Evolutionary conservation across 495 filamentous ascomycete genomes (phyloP), one percentile per base, ranked within the genome.

Genomic region (Pyrenula massariospora): DNA sequence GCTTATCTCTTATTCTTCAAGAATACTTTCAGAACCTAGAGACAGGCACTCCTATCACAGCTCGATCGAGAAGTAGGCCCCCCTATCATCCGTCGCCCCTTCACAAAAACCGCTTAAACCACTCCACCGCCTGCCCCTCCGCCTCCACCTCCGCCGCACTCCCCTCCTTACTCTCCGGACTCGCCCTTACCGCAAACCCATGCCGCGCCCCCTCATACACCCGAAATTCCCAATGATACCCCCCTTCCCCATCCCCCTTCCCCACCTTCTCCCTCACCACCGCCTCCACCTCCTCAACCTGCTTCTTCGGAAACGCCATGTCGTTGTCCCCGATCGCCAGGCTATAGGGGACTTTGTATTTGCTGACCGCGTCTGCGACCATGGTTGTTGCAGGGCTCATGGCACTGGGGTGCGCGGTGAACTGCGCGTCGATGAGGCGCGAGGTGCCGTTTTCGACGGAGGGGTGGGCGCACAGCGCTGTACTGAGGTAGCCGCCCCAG

Each of bases 281-380:
- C 12, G 62, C 62, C 58, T 73, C 66, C 19, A 76, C 65, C 52
- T 63, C 62, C 59, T 70, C 60, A 23, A 76, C 67, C 54, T 74
- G 62, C 19, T 66, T 62, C 51, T 56, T 54, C 1, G 66, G 62
- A 57, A 84, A 60, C 8, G 50, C 66, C 55, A 66, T 52, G 59
- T 85, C 83, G 3, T 71, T 50, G 48, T 78, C 73, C 1, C 77
- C 81, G n/a, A 79, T 68, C 3, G 75, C 75, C 25, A 83, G 63
- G 49, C 73, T 75, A 48, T 77, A 59, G 12, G 83, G 82, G 51
- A 68, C 59, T 21, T 56, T 54, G 19, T 83, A 66, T 10, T 59
- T 65, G 11, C 77, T 65, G 24, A 80, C 66, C 57, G 85, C 78
- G 50, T 52, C 50, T 5, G 8, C 50, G 50, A 52, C 50, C 50